Evolutionary conservation across 345 rosid genomes (phyloP).

Genomic region (Eucalyptus virginea): DNA sequence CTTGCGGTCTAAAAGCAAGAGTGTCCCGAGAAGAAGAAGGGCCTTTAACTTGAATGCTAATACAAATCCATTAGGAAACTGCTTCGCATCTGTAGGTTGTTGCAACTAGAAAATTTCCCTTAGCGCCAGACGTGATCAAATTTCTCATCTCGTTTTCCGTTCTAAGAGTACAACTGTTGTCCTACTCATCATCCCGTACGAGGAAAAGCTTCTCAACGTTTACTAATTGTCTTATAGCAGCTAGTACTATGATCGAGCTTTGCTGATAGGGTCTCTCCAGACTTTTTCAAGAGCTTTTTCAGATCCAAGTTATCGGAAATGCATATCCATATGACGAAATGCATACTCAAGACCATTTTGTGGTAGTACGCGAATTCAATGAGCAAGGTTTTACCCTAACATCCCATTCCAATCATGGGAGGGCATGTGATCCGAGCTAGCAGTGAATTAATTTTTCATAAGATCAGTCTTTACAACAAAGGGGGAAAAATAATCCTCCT

Average conservation of each 20-base stretch:
- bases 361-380: background rate
- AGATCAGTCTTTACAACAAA: background rate
- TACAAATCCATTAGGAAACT: background rate
- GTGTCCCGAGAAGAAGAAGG: background rate
- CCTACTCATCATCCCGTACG: background rate
- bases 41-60: fast-evolving
- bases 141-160: background rate
- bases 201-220: background rate
- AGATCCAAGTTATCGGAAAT: background rate
- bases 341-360: background rate
- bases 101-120: background rate
- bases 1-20: background rate
- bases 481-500: background rate
- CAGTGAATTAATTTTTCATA: background rate
- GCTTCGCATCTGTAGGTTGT: background rate
- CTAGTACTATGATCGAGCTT: background rate
- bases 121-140: background rate
- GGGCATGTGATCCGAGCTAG: background rate
- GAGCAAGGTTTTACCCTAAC: background rate
- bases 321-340: too few species aligned
- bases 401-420: background rate
- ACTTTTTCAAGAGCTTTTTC: background rate
- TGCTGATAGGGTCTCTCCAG: background rate
- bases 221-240: background rate
- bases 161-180: background rate